These are phyloP conservation scores for Aspergillus bertholletiae DNA, from an alignment of 495 filamentous ascomycete species.

Conservation along the genomic window DNA sequence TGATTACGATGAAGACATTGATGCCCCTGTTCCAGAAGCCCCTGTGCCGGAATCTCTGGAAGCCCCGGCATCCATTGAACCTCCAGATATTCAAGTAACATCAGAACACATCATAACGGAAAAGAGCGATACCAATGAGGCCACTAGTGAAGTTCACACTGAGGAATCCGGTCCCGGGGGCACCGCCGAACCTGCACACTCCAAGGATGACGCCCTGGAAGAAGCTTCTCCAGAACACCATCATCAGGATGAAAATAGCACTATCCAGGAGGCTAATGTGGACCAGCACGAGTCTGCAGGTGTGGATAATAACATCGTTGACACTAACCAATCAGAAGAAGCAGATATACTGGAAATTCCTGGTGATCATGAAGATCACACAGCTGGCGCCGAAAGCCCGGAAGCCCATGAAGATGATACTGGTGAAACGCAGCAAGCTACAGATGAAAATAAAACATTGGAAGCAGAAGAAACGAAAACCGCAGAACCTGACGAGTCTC, in stretches of 20 bases:
- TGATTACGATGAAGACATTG: conserved; percentile 34
- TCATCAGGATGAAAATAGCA: conserved; percentile 14
- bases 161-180: conserved; percentile 7
- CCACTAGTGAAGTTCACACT: not conserved
- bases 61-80: conserved; percentile 6
- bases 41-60: conserved; percentile 22
- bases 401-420: conserved; percentile 11
- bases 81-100: conserved; percentile 10
- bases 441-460: conserved; percentile 3
- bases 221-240: conserved; percentile 16
- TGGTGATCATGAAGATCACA: not conserved
- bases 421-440: conserved; percentile 2
- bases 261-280: conserved; percentile 1
- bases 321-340: conserved; percentile 24
- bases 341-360: not conserved
- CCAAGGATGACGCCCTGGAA: not conserved
- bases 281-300: conserved; percentile 1
- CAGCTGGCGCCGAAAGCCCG: not conserved
- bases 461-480: conserved; percentile 10
- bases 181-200: not conserved
- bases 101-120: not conserved
- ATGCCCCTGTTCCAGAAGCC: conserved; percentile 26
- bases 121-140: conserved; percentile 8
- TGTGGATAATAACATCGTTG: conserved; percentile 13
- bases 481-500: conserved; percentile 3